Base-by-base conservation (phyloP, 371 early-diverging fungal species). In the Umbelopsis sp. region DNA sequence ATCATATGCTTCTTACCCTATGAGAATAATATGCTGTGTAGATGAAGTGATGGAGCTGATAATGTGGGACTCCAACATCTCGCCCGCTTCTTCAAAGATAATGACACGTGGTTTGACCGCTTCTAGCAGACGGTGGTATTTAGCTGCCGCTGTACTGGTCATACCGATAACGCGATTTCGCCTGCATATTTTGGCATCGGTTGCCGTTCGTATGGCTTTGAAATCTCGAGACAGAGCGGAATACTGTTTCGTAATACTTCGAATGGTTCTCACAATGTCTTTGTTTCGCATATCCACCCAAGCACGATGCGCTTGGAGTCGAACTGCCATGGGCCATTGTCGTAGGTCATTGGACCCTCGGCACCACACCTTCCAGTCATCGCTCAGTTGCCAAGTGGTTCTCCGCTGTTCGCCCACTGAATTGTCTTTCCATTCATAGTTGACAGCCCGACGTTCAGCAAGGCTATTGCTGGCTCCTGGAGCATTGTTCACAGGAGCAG, bases 11-110 rank as follows among this genome's bases (percentile, higher is more conserved):
- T 22, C 22, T 6, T 6, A 85, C 83, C 91, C 92, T 69, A 92
- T 92, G 38, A 89, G 69, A 44, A 91, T 84, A 32, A 92, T 68
- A 69, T 92, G 93, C 50, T 93, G 76, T 3, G 85, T 66, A 1
- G 84, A 79, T 1, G 73, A 76, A 2, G 87, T 83, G 37, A 92
- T 69, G 0, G 89, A 85, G 41, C 89, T 76, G 9, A 90, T 69
- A 16, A 91, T 81, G 72, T 92, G 92, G 0, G 91, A 80, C 69
- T 92, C 93, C 67, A 92, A 63, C 66, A 90, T 88, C 72, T 92
- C 93, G 0, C 89, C 91, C 0, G 92, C 92, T 78, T 92, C 93
- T 76, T 92, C 93, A 18, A 87, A 82, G 3, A 89, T 79, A 76
- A 89, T 80, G n/a, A 89, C 70, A 50, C 76, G 78, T 12, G 89